Base-by-base conservation (phyloP, 805 yeast species). In the Starmerella bombicola region DNA sequence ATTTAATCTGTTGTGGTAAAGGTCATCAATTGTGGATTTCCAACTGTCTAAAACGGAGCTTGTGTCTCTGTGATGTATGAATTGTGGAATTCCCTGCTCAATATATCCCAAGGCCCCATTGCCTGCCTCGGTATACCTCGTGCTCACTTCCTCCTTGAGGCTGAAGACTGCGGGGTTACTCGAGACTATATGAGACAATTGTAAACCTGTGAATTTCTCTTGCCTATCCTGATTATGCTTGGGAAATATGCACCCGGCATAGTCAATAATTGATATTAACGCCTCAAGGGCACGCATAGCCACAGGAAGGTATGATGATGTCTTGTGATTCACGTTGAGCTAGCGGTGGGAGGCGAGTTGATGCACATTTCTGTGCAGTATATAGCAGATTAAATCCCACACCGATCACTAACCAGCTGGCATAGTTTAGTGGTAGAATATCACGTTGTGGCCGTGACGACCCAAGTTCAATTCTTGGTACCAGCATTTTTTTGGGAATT, bases 381-480 rank as follows among this genome's bases (percentile, higher is more conserved):
- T n/a, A n/a, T n/a, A n/a, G n/a, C n/a, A n/a, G n/a, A 16, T 18
- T 22, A 20, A 9, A 10, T 19, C 28, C 25, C 5, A 13, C 7
- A 10, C 2, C 22, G 5, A 3, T 22, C 31, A 36, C 25, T 24
- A 35, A 34, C n/a, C 26, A 49, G 64, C 64, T 63, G 70, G 65
- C 58, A 63, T 66, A 62, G 70, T 73, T 73, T 73, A 73, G 78
- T 73, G 78, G 78, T 62, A 73, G 77, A 73, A 73, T 78, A 71
- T 70, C 63, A 70, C 77, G 73, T 73, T 73, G 77, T 73, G 78
- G 77, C 77, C 73, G 77, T 70, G 63, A 71, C 72, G 69, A 72
- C 78, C 78, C 75, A 70, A 70, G 78, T 73, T 73, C 78, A 77
- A 72, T 72, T 73, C 78, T 73, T 69, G 78, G 78, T 67, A 64